Base-by-base conservation (phyloP, 1,139 yeast species). In the Lodderomyces orthopsilosis region DNA sequence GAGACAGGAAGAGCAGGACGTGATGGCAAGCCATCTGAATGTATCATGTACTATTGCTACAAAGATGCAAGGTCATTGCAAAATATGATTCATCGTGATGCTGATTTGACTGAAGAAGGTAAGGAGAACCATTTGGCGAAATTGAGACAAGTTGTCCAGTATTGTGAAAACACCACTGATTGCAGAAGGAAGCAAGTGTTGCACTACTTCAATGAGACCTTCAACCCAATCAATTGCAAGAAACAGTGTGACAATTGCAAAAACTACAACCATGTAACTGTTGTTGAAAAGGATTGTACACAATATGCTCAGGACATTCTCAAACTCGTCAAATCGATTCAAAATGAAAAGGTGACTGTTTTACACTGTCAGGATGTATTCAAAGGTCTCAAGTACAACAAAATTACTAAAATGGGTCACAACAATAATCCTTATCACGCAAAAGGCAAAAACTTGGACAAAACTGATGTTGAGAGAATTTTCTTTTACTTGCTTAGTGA, bases 1-100 rank as follows among this genome's bases (percentile, higher is more conserved):
- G 98, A 93, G 61, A 90, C 98, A 1, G 98, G 98, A n/a, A 81
- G 98, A 63, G 98, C 98, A 2, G 98, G 98, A 4, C 79, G 98
- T 65, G 98, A 93, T 68, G 97, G 98, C 0, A 67, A 78, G 4
- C 77, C 68, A 38, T 84, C 96, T 1, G 84, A 83, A 48, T 93
- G 98, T 65, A 77, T 87, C 14, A 75, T 93, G 76, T 93, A 80
- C 56, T 93, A 85, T 59, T 75, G 83, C 10, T 85, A 84, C 61
- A 77, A 79, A 48, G 98, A 90, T 66, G 89, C 89, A 0, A 68
- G 89, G 46, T 72, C 80, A 33, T 65, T 91, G 43, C 91, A 85
- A 59, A 74, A 81, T 14, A 77, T 89, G 79, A 90, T 93, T 42
- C 84, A 83, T 46, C 72, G 83, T 46, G 98, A 91, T 58, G 77